These are phyloP conservation scores for Insectozyma bohioensis DNA, from an alignment of 1,139 yeast species.

Conservation along the genomic window DNA sequence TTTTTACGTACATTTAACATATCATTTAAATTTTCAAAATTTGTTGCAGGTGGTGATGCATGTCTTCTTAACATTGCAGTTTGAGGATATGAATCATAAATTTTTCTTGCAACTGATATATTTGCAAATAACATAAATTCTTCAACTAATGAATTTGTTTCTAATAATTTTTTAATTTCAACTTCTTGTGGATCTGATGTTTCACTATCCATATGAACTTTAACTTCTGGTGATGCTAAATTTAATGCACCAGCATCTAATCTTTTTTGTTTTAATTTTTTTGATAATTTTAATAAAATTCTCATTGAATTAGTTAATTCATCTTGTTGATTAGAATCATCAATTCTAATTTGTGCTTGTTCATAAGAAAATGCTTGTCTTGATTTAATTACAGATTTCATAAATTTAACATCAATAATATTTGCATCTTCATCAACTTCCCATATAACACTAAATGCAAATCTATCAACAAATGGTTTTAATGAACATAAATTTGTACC, in stretches of 20 bases:
- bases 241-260: slow-evolving; percentile 95
- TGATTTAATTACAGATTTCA: slow-evolving; percentile 87
- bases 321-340: slow-evolving; percentile 73
- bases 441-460: slow-evolving; percentile 95
- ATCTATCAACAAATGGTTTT: slow-evolving; percentile 93
- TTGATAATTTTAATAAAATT: slow-evolving; percentile 71
- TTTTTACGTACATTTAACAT: slow-evolving; percentile 81
- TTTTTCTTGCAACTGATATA: slow-evolving; percentile 90
- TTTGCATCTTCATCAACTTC: slow-evolving; percentile 86
- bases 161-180: slow-evolving; percentile 82
- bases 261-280: slow-evolving; percentile 80
- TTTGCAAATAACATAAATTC: slow-evolving; percentile 98
- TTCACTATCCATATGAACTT: slow-evolving; percentile 95
- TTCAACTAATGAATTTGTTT: slow-evolving; percentile 93
- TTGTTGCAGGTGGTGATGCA: slow-evolving; percentile 92
- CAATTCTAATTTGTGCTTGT: slow-evolving; percentile 88
- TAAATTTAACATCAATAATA: slow-evolving; percentile 76
- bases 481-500: slow-evolving; percentile 97
- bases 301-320: slow-evolving; percentile 91
- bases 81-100: slow-evolving; percentile 91
- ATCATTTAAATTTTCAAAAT: slow-evolving; percentile 85
- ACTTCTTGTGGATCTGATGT: slow-evolving; percentile 97
- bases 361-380: slow-evolving; percentile 96
- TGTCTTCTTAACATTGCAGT: slow-evolving; percentile 98
- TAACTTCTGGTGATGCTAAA: slow-evolving; percentile 96